These are phyloP conservation scores for Omphalotus olearius DNA, from an alignment of 1,284 basidiomycete genomes.

Conservation along the genomic window DNA sequence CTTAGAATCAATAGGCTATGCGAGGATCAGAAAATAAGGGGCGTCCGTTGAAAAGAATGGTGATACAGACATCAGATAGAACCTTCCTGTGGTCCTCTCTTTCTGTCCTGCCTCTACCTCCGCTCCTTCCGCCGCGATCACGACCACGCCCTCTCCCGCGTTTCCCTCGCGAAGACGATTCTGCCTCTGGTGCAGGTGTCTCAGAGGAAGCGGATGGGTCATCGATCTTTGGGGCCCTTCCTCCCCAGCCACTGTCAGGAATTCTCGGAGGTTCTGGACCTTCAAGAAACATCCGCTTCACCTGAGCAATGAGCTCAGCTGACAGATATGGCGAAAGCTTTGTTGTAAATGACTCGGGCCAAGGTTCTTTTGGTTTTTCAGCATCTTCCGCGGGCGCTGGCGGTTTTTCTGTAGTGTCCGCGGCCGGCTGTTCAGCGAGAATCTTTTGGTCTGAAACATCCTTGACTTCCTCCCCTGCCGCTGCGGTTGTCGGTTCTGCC, in stretches of 20 bases:
- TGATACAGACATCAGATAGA: conserved; percentile 66
- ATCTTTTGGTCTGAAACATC: background rate
- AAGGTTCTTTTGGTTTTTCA: conserved; percentile 36
- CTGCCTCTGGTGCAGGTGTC: conserved; percentile 24
- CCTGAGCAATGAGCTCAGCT: conserved; percentile 49
- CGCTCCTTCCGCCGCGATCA: conserved; percentile 32
- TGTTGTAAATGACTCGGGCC: conserved; percentile 60
- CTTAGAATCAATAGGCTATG: conserved; percentile 80
- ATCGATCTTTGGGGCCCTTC: conserved; percentile 35
- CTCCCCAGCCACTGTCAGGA: conserved; percentile 67
- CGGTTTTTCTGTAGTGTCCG: background rate
- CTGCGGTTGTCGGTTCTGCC: background rate
- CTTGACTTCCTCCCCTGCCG: background rate
- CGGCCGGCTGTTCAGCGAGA: background rate
- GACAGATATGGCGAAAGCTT: conserved; percentile 62
- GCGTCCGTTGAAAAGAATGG: conserved; percentile 6
- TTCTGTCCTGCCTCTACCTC: conserved; percentile 39
- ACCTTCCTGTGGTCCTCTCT: conserved; percentile 71
- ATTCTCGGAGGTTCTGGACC: conserved; percentile 67
- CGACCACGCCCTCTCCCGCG: conserved; percentile 40
- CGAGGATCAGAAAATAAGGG: conserved; percentile 10
- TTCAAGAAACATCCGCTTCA: conserved; percentile 74
- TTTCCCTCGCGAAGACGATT: conserved; percentile 26
- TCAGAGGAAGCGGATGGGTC: conserved; percentile 19
- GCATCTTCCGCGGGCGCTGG: background rate